phyloP scores from a whole-genome alignment of 139 green algal genomes.

The Tetratostichococcus sp. region DNA sequence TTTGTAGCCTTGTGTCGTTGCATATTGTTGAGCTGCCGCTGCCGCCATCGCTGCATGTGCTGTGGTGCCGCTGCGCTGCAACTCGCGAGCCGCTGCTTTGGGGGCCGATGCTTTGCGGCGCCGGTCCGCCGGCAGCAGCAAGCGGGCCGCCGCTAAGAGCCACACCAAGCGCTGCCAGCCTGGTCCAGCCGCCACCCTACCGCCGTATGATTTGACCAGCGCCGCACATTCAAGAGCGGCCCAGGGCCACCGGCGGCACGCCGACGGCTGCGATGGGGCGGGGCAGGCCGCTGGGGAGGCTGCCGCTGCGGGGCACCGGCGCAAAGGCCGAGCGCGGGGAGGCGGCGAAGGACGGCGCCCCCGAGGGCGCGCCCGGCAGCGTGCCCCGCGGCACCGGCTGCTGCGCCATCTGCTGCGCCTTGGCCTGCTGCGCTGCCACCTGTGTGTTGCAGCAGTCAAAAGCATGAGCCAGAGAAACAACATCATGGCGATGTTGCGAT shows the following conservation, averaged over 20 bases:
- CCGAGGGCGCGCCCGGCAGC: too few species aligned
- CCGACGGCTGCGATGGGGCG: not conserved
- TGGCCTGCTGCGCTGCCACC: not conserved
- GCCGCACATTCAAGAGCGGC: too few species aligned
- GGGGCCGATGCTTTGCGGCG: too few species aligned
- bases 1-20: not conserved
- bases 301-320: not conserved
- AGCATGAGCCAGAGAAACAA: not conserved
- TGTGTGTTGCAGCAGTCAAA: not conserved
- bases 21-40: too few species aligned
- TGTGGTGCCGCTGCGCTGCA: too few species aligned
- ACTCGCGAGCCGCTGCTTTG: too few species aligned
- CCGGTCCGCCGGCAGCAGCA: too few species aligned
- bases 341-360: not conserved
- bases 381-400: too few species aligned
- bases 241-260: not conserved
- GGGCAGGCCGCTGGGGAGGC: not conserved
- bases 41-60: not conserved
- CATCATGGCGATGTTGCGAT: not conserved
- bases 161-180: too few species aligned
- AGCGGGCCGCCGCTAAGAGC: too few species aligned
- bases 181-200: too few species aligned
- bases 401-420: not conserved
- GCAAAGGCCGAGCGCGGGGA: not conserved
- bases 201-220: too few species aligned